Evolutionary conservation across 148 eudicot species (phyloP).

Genomic region (Linanthus parryae): DNA sequence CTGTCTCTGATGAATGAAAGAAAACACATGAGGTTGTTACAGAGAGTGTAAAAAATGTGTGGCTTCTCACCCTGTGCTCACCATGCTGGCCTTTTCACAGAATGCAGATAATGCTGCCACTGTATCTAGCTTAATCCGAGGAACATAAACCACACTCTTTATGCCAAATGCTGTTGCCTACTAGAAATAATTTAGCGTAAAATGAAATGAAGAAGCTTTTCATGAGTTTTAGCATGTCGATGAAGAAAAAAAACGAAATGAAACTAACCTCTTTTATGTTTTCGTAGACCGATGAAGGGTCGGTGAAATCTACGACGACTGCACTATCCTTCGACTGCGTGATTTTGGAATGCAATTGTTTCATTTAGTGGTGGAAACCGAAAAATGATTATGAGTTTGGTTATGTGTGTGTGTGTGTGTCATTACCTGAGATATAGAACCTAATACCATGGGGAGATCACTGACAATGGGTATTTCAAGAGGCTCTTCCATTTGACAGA

Average conservation of each 20-base stretch:
- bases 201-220: not conserved
- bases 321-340: slow-evolving; percentile 51
- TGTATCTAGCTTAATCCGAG: slow-evolving; percentile 62
- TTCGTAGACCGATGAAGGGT: slow-evolving; percentile 80
- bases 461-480: slow-evolving; percentile 80
- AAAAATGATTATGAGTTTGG: not conserved
- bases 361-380: not conserved
- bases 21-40: not conserved
- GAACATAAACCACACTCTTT: slow-evolving; percentile 85
- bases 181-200: not conserved
- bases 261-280: slow-evolving; percentile 76
- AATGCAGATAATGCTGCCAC: slow-evolving; percentile 73
- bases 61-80: slow-evolving; percentile 64
- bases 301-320: slow-evolving; percentile 87
- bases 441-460: slow-evolving; percentile 89
- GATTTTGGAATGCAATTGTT: not conserved
- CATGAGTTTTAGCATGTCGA: not conserved
- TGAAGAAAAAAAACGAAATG: slow-evolving; percentile 4
- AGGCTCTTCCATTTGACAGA: slow-evolving; percentile 88
- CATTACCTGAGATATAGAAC: slow-evolving; percentile 93
- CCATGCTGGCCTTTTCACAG: slow-evolving; percentile 98
- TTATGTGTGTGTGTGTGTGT: not conserved
- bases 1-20: not conserved
- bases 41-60: not conserved
- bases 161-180: slow-evolving; percentile 97